Base-by-base conservation (phyloP, 2,329 filamentous ascomycete genomes). In the Fusarium heterosporum region DNA sequence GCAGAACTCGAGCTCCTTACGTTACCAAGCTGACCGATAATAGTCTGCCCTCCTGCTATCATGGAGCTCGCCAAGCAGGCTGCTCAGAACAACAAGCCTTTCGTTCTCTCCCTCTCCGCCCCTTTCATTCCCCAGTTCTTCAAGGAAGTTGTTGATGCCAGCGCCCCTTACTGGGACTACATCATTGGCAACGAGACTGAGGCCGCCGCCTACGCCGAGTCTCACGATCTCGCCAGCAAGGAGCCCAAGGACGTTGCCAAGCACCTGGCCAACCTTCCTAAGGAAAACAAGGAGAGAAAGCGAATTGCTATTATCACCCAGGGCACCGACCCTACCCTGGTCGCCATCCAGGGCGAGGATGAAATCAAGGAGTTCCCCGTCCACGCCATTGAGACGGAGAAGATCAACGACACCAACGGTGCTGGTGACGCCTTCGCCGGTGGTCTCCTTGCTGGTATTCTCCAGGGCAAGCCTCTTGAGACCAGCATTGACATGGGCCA, bases 91-190 rank as follows among this genome's bases (percentile, higher is more conserved):
- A 90, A 98, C 87, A 99, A 99, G 89, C 85, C 85, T 65, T 97
- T 98, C 80, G 88, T 94, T 73, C 89, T 99, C 73, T 96, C 93
- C 72, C 88, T 99, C 64, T 96, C 93, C 50, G 96, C 96, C 9
- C 96, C 96, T 61, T 99, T 99, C 85, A 97, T 99, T 76, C 84
- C 91, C 38, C 91, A 97, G 78, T 97, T 97, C 87, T 99, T 98
- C 90, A 97, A 97, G 86, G 94, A 97, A 48, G 91, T 89, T 69
- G 88, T 99, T 46, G 93, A 97, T 80, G 89, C 89, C 74, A 90
- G 92, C 54, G 85, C 93, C 52, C 91, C 92, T 29, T 97, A 97
- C 88, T 96, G 93, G 85, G 94, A 98, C 83, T 96, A 95, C 81
- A 85, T 98, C 64, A 92, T 99, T 78, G 95, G 94, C 76, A 99